A percentile compares a stretch with the other conserved stretches of the same genome.
Evolutionary conservation across 1,284 basidiomycete species (phyloP).

Genomic region (Melampsora americana): DNA sequence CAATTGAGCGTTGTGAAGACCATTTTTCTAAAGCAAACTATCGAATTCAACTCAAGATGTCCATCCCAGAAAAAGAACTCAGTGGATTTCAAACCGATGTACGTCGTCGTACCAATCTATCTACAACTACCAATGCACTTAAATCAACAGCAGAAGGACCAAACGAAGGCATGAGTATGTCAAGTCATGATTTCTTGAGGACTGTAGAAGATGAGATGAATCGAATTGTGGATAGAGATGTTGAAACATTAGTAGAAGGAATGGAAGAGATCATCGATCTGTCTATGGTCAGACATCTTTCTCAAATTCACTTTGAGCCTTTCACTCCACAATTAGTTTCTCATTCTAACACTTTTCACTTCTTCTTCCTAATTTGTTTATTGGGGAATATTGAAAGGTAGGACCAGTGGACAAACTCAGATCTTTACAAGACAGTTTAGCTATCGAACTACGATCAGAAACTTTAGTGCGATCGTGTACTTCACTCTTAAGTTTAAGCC

Average conservation of each 20-base stretch:
- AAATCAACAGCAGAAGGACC: slow-evolving; percentile 26
- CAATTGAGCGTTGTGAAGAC: too few species aligned
- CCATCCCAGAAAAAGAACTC: slow-evolving; percentile 28
- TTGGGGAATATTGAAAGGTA: background rate
- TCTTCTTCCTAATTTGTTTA: too few species aligned
- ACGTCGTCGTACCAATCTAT: slow-evolving; percentile 29
- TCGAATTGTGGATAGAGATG: slow-evolving; percentile 38
- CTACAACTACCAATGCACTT: slow-evolving; percentile 39
- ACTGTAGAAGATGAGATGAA: slow-evolving; percentile 38
- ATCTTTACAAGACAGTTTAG: slow-evolving; percentile 39
- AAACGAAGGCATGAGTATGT: slow-evolving; percentile 25
- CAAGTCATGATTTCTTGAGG: slow-evolving; percentile 14
- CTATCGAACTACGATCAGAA: slow-evolving; percentile 41
- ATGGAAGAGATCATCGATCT: slow-evolving; percentile 42
- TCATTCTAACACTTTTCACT: background rate
- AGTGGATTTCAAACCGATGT: slow-evolving; percentile 37
- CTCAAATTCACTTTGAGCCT: background rate
- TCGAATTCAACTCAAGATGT: background rate
- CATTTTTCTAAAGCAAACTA: too few species aligned
- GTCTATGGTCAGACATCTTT: slow-evolving; percentile 6
- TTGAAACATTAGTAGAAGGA: slow-evolving; percentile 35
- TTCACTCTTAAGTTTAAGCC: slow-evolving; percentile 28
- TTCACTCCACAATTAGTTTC: too few species aligned
- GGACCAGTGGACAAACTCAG: slow-evolving; percentile 29
- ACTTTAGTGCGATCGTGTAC: slow-evolving; percentile 38